Percentiles rank a stretch among this genome's conserved stretches.
Evolutionary conservation across 1,284 basidiomycete species (phyloP).

Genomic region (Tilletia caries): DNA sequence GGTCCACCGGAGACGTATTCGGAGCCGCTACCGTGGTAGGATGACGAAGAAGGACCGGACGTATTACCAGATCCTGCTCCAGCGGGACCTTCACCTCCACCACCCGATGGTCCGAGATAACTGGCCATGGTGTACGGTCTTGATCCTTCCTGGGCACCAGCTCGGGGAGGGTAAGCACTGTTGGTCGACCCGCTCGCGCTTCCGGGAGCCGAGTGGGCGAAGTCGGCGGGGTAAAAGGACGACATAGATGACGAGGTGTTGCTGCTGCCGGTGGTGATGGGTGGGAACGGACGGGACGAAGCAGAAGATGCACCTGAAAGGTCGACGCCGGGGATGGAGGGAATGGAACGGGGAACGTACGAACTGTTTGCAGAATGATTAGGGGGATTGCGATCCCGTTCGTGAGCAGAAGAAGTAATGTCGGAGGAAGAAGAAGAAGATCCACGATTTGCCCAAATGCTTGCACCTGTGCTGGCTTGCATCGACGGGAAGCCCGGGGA

Average conservation of each 20-base stretch:
- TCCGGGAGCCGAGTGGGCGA: constrained; percentile 6
- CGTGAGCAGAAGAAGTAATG: too few relatives aligned
- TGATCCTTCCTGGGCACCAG: background rate
- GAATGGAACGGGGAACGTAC: too few relatives aligned
- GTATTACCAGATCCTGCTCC: background rate
- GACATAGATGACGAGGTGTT: background rate
- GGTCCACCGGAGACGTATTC: background rate
- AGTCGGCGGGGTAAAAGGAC: constrained; percentile 11
- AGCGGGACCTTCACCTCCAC: background rate
- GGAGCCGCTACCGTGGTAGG: background rate
- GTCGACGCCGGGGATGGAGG: too few relatives aligned
- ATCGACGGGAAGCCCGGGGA: background rate
- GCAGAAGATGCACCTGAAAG: background rate
- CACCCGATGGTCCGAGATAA: background rate
- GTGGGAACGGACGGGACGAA: background rate
- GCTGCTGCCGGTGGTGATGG: too few relatives aligned
- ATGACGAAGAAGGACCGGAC: background rate
- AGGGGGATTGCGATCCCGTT: too few relatives aligned
- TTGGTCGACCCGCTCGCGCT: background rate
- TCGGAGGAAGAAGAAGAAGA: too few relatives aligned
- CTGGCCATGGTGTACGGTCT: constrained; percentile 9
- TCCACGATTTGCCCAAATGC: too few relatives aligned
- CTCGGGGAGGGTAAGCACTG: background rate
- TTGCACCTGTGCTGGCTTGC: too few relatives aligned
- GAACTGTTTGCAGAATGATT: too few relatives aligned